Base-by-base conservation (phyloP, 192 early-diverging fungal species). In the Endogone sp. region DNA sequence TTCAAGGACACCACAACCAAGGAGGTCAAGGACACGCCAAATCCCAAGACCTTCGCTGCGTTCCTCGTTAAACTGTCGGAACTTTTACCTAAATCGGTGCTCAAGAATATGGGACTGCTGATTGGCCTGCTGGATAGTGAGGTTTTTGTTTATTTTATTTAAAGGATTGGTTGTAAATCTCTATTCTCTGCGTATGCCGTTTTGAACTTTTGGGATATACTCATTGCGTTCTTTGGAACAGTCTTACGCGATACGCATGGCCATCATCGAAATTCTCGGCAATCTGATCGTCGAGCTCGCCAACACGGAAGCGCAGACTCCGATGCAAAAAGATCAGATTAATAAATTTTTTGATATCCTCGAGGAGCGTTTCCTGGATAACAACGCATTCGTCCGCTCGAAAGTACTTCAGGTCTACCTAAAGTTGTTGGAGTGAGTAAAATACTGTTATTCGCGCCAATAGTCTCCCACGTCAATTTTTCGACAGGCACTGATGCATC, bases 361-460 rank as follows among this genome's bases (percentile, higher is more conserved):
- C 60, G 86, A 94, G 68, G 94, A 98, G 73, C 85, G 97, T 11
- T 94, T 95, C 80, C 86, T 92, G 70, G 98, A 99, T 75, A 79
- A 81, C n/a, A 93, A 88, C 68, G 87, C 87, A n/a, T 90, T 88
- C 76, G 88, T 91, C 2, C 89, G 98, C 28, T 86, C 88, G 24
- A 96, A 95, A 78, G 87, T 97, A 0, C 75, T 99, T 27, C 94
- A 98, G 72, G 87, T 93, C 16, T 85, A 92, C 29, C 76, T 87
- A 27, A 89, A 88, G 69, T 78, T 99, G 26, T 87, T 90, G 63
- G 91, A 95, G 84, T 91, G 87, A 67, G 82, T 82, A 29, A 23
- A 13, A 23, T 10, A 16, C 22, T 25, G n/a, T n/a, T n/a, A n/a
- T n/a, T n/a, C n/a, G n/a, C n/a, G n/a, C n/a, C n/a, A n/a, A n/a